phyloP scores from a whole-genome alignment of 345 rosid genomes.

The Populus pruinosa region DNA sequence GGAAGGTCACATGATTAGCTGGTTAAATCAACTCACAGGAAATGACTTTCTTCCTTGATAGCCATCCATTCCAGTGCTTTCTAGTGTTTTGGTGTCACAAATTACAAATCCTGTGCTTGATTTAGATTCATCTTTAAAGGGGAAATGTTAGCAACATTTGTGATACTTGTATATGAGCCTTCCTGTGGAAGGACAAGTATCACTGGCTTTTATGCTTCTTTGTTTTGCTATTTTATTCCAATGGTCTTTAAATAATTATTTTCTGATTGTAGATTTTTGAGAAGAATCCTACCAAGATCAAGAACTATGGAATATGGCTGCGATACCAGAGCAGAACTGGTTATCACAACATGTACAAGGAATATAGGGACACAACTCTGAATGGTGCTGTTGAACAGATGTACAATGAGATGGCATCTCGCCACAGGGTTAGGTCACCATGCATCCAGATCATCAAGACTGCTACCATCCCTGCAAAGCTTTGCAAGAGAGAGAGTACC shows the following conservation, averaged over 20 bases:
- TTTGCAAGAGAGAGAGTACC: constrained; percentile 65
- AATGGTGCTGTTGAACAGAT: constrained; percentile 63
- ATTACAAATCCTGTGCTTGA: background rate
- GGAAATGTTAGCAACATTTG: background rate
- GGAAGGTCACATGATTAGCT: background rate
- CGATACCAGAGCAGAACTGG: constrained; percentile 57
- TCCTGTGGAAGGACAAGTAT: background rate
- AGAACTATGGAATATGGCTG: constrained; percentile 61
- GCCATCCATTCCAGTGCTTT: background rate
- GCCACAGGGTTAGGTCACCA: constrained; percentile 62
- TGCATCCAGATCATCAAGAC: constrained; percentile 68
- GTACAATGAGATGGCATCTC: constrained; percentile 64
- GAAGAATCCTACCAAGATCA: constrained; percentile 56
- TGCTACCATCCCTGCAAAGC: constrained; percentile 53
- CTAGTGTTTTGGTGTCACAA: background rate
- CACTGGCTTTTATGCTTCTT: background rate
- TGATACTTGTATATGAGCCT: background rate
- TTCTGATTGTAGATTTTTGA: constrained; percentile 41
- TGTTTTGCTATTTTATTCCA: background rate
- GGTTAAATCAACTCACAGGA: background rate
- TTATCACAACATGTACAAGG: constrained; percentile 74
- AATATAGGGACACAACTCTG: constrained; percentile 48
- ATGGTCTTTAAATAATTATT: background rate
- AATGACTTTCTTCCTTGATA: too few species aligned
- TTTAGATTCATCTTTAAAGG: background rate